Evolutionary conservation across 257 asterid genomes (phyloP).

Genomic region (Solanum microdontum): DNA sequence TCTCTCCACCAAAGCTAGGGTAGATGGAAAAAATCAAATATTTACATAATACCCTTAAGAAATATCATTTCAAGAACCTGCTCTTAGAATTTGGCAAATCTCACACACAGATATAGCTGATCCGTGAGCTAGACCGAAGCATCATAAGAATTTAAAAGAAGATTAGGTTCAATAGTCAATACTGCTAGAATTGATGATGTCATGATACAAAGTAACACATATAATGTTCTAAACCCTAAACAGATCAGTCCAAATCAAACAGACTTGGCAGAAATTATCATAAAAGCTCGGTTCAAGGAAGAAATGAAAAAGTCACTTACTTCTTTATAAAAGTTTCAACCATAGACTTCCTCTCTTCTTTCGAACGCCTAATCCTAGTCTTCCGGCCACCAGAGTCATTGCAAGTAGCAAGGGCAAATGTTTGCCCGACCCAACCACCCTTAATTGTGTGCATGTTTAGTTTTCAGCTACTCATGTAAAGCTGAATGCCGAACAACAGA

Average conservation of each 20-base stretch:
- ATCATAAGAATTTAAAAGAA: not conserved
- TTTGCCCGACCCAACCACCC: constrained; percentile 62
- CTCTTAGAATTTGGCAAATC: not conserved
- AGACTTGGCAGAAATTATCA: not conserved
- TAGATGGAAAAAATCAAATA: not conserved
- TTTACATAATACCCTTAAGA: not conserved
- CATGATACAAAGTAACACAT: not conserved
- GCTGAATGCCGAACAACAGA: not conserved
- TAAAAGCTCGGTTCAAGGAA: not conserved
- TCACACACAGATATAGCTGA: not conserved
- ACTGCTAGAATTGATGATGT: not conserved
- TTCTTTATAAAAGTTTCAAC: constrained; percentile 70
- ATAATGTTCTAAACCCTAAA: not conserved
- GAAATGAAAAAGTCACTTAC: constrained; percentile 19
- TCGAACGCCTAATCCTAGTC: constrained; percentile 77
- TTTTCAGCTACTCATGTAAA: not conserved
- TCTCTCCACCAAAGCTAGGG: not conserved
- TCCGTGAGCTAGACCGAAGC: not conserved
- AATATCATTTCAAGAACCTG: not conserved
- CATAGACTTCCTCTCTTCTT: constrained; percentile 83
- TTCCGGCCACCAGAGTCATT: constrained; percentile 60
- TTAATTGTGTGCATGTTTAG: constrained; percentile 50
- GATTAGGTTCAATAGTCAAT: not conserved
- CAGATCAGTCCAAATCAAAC: not conserved
- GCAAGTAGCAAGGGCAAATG: constrained; percentile 58